Evolutionary conservation across 1,284 basidiomycete species (phyloP).

Genomic region (Papiliotrema nemorosa): DNA sequence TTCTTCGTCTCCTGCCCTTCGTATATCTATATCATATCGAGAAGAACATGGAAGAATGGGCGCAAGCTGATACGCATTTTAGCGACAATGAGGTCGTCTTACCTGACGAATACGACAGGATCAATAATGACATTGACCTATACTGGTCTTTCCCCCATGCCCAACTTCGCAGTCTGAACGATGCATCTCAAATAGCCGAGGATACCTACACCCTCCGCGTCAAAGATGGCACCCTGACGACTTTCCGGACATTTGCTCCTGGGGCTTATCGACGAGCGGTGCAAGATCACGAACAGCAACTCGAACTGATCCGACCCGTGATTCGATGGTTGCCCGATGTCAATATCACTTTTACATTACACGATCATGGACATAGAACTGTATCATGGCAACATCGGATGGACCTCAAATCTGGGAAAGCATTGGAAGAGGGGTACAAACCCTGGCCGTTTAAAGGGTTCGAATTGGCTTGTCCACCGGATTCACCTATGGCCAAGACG

Average conservation of each 20-base stretch:
- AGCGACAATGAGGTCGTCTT: constrained; percentile 52
- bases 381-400: background rate
- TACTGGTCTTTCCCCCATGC: constrained; percentile 51
- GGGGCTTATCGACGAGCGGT: constrained; percentile 4
- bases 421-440: background rate
- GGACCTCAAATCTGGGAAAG: background rate
- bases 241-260: background rate
- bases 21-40: too few species aligned
- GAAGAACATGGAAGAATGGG: too few species aligned
- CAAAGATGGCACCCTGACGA: background rate
- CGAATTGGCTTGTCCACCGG: background rate
- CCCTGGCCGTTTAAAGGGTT: background rate
- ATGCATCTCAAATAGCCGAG: background rate
- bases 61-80: background rate
- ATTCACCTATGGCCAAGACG: background rate
- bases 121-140: constrained; percentile 27
- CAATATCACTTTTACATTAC: background rate
- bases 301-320: background rate
- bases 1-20: too few species aligned
- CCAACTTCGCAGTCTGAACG: constrained; percentile 53
- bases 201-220: background rate
- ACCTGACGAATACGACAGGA: constrained; percentile 42
- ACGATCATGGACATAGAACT: background rate
- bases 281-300: constrained; percentile 17
- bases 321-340: background rate